phyloP scores from a whole-genome alignment of 768 basidiomycete genomes.

The Amanita muscaria region DNA sequence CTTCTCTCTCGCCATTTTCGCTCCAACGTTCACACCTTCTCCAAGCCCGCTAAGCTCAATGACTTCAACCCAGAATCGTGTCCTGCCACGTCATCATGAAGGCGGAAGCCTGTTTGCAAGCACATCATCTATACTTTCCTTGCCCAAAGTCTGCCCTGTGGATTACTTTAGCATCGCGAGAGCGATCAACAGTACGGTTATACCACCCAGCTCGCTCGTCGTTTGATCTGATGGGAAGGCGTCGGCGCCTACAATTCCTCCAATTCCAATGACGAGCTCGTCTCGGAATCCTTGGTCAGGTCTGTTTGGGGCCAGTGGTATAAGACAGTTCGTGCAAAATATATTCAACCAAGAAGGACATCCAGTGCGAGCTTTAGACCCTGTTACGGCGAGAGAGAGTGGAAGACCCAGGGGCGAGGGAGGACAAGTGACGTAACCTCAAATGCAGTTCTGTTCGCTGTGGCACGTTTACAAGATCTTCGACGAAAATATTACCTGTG shows the following conservation, averaged over 20 bases:
- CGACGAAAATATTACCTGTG: conserved; percentile 24
- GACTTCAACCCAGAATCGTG: conserved; percentile 6
- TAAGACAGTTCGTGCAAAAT: conserved; percentile 61
- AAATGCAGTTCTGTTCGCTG: neutral
- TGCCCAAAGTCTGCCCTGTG: conserved; percentile 20
- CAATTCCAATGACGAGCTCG: conserved; percentile 27
- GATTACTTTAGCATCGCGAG: conserved; percentile 57
- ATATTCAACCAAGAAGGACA: conserved; percentile 32
- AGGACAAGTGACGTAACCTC: neutral
- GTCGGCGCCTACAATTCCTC: conserved; percentile 41
- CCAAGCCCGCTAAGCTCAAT: neutral
- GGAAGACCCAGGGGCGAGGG: neutral
- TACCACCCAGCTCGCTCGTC: conserved; percentile 35
- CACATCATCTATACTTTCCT: conserved; percentile 6
- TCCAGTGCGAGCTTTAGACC: conserved; percentile 26
- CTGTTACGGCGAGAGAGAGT: neutral
- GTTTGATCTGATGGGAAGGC: conserved; percentile 45
- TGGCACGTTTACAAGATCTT: conserved; percentile 1
- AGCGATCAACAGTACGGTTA: neutral
- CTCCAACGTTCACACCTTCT: neutral
- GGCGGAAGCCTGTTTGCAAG: conserved; percentile 5
- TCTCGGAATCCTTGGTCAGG: conserved; percentile 80
- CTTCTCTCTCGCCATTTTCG: conserved; percentile 60
- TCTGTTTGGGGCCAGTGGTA: conserved; percentile 55
- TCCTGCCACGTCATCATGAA: conserved; percentile 4